Conservation (phyloP, 306 rosid genomes). For the Argentina anserina region DNA sequence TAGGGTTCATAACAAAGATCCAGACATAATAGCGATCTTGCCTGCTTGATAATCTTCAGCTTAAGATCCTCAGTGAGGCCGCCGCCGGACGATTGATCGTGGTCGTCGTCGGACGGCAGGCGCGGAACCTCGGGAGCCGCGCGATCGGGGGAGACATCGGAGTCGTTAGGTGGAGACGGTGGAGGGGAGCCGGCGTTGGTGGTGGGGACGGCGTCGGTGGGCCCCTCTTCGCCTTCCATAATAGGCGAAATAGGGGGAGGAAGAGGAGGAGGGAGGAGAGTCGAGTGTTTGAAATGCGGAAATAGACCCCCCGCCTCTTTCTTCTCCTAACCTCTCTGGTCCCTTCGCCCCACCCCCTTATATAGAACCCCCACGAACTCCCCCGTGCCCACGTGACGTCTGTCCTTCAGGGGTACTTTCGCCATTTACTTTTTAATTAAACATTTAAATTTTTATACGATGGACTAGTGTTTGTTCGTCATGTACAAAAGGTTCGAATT, state of each 20-base stretch:
- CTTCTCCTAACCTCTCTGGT: conserved; percentile 38
- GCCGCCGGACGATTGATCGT: conserved; percentile 32
- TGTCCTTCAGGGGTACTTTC: not conserved
- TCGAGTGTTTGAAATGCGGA: conserved; percentile 5
- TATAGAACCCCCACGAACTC: conserved; percentile 6
- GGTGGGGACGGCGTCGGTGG: conserved; percentile 30
- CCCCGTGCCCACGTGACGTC: not conserved
- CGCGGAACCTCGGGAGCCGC: conserved; percentile 39
- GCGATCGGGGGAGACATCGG: conserved; percentile 30
- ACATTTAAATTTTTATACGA: no score
- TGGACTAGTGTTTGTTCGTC: no score
- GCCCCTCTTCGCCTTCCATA: conserved; percentile 67
- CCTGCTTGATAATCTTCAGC: conserved; percentile 79
- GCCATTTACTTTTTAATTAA: conserved; percentile 1
- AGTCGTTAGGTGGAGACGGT: conserved; percentile 39
- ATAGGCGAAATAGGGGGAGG: conserved; percentile 19
- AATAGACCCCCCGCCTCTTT: conserved; percentile 39
- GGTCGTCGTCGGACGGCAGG: conserved; percentile 48
- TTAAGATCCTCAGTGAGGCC: conserved; percentile 76
- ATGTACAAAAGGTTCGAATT: no score
- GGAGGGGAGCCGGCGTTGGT: conserved; percentile 18
- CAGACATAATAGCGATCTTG: not conserved
- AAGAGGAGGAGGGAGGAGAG: conserved; percentile 31
- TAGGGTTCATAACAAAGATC: conserved; percentile 15
- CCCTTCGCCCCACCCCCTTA: conserved; percentile 4